These are phyloP conservation scores for Filosporella fistucella DNA, from an alignment of 495 filamentous ascomycete species.

Conservation along the genomic window DNA sequence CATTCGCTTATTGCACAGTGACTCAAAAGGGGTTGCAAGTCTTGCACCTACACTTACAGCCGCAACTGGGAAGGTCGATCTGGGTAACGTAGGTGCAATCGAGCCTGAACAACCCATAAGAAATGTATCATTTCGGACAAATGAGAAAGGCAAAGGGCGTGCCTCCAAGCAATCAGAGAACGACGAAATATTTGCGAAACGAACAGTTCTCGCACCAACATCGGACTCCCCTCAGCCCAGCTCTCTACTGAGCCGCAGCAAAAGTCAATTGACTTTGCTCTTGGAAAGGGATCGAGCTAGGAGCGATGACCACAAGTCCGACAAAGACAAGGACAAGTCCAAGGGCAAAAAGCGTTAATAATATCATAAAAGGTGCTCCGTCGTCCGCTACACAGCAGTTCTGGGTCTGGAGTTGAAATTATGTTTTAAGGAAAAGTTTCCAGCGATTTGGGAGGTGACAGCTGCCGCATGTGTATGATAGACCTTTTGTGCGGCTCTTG, in stretches of 20 bases:
- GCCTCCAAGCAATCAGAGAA: slow-evolving; percentile 1
- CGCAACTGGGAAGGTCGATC: slow-evolving; percentile 18
- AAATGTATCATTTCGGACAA: background rate
- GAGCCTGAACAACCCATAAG: background rate
- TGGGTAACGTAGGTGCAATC: slow-evolving; percentile 2
- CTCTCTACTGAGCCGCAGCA: slow-evolving; percentile 34
- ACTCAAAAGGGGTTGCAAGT: slow-evolving; percentile 15
- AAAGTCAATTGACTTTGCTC: slow-evolving; percentile 45
- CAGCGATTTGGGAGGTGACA: too few relatives aligned
- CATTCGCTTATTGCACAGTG: background rate
- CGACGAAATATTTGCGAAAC: slow-evolving; percentile 14
- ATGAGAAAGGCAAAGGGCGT: slow-evolving; percentile 21
- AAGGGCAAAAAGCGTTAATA: background rate
- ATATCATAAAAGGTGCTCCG: too few relatives aligned
- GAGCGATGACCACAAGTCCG: slow-evolving; percentile 6
- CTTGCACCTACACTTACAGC: slow-evolving; percentile 19
- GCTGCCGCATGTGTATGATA: too few relatives aligned
- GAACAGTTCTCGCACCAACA: slow-evolving; percentile 13
- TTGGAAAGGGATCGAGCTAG: slow-evolving; percentile 34
- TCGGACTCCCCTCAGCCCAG: slow-evolving; percentile 1
- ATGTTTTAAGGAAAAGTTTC: too few relatives aligned
- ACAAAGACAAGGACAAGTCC: background rate
- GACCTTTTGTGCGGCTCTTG: too few relatives aligned
- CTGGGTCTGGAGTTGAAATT: too few relatives aligned
- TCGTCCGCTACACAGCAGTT: too few relatives aligned